Evolutionary conservation across 257 asterid species (phyloP).

Genomic region (Solanum appendiculatum): DNA sequence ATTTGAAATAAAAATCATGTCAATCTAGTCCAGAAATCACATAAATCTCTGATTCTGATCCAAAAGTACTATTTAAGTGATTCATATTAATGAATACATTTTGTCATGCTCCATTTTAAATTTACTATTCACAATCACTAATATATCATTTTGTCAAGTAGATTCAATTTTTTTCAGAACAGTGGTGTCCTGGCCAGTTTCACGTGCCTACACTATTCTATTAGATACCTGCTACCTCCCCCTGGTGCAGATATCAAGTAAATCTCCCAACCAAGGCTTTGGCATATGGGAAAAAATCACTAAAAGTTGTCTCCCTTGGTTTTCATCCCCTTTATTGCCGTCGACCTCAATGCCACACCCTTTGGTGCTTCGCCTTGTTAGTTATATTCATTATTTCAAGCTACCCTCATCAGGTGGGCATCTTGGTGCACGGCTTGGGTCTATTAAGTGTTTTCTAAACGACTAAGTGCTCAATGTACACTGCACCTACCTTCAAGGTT

Average conservation of each 20-base stretch:
- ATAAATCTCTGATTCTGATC: not conserved
- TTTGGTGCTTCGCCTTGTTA: not conserved
- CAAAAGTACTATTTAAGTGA: too few relatives aligned
- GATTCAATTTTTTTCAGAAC: not conserved
- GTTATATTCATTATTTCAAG: not conserved
- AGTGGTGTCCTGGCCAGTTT: not conserved
- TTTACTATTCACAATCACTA: not conserved
- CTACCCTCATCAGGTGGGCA: not conserved
- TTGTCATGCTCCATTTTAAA: not conserved
- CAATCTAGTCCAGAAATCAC: not conserved
- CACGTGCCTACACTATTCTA: not conserved
- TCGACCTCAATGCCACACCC: not conserved
- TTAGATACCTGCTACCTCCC: not conserved
- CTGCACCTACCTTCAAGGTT: not conserved
- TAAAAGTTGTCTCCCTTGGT: not conserved
- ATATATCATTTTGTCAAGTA: not conserved
- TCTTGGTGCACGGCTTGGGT: not conserved
- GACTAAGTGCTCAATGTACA: not conserved
- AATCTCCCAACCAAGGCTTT: not conserved
- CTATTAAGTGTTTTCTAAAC: not conserved
- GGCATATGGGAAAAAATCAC: not conserved
- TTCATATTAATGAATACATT: too few relatives aligned
- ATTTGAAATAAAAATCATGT: not conserved
- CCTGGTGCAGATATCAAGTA: not conserved
- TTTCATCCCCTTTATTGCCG: not conserved